Conservation (phyloP, 768 basidiomycete genomes). For the Lactarius evosmus region DNA sequence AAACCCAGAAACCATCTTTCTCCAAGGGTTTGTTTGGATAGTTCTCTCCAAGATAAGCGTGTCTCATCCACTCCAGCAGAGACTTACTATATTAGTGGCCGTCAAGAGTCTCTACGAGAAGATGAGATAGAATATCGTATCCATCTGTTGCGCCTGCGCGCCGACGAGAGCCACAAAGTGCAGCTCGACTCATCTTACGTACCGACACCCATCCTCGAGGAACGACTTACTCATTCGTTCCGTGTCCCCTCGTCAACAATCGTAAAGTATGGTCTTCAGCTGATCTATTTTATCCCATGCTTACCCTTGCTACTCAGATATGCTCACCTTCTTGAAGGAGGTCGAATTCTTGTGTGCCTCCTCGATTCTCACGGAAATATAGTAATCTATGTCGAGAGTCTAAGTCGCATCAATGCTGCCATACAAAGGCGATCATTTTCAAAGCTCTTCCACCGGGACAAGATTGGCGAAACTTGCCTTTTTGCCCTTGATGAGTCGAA, state of each 20-base stretch:
- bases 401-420: conserved; percentile 7
- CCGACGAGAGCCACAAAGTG: conserved; percentile 17
- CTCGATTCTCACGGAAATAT: conserved; percentile 15
- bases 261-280: conserved; percentile 8
- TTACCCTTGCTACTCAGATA: conserved; percentile 11
- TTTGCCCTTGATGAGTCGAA: conserved; percentile 53
- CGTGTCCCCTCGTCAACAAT: neutral
- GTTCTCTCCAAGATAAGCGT: neutral
- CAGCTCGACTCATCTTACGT: conserved; percentile 23
- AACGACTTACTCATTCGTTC: conserved; percentile 14
- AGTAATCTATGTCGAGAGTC: conserved; percentile 15
- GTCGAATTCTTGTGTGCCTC: conserved; percentile 19
- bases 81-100: conserved; percentile 17
- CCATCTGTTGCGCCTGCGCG: conserved; percentile 5
- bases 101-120: conserved; percentile 7
- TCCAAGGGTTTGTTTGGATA: conserved; percentile 5
- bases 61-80: neutral
- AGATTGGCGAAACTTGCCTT: conserved; percentile 45
- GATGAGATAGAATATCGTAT: conserved; percentile 16
- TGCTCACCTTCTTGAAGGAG: conserved; percentile 22
- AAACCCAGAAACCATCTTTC: neutral
- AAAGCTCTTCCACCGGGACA: conserved; percentile 40
- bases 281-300: neutral
- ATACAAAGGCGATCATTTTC: conserved; percentile 3
- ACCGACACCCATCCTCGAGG: conserved; percentile 11